phyloP scores from a whole-genome alignment of 352 stramenopile species.

The Globisporangium megalacanthum region DNA sequence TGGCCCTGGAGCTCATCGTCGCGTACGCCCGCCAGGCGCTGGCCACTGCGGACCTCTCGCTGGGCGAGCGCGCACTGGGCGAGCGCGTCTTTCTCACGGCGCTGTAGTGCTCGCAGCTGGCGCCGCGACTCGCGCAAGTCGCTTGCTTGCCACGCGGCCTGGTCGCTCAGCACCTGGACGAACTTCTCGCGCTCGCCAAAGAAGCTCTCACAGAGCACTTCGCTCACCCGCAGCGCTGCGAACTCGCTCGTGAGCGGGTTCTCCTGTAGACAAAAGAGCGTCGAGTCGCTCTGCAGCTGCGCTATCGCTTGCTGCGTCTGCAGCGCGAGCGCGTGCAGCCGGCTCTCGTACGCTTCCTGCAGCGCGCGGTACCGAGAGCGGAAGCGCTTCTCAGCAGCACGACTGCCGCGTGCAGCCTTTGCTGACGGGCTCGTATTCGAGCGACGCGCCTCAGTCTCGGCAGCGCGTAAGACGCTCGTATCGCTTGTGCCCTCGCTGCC shows the following conservation, averaged over 20 bases:
- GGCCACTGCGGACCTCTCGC: conserved; percentile 29
- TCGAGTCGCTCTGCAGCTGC: conserved; percentile 53
- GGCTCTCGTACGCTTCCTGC: conserved; percentile 67
- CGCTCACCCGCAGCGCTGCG: conserved; percentile 40
- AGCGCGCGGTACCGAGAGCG: conserved; percentile 58
- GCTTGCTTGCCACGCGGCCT: conserved; percentile 66
- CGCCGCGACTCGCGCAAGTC: conserved; percentile 49
- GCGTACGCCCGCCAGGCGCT: conserved; percentile 37
- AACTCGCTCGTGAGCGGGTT: conserved; percentile 64
- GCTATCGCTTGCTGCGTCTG: conserved; percentile 46
- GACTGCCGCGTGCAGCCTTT: not conserved
- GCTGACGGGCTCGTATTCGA: conserved; percentile 1
- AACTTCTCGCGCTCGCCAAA: conserved; percentile 66
- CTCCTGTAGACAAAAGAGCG: conserved; percentile 59
- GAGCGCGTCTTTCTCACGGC: conserved; percentile 32
- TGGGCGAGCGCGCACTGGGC: conserved; percentile 38
- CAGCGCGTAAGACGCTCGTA: not conserved
- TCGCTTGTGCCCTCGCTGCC: conserved; percentile 10
- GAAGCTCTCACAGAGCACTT: conserved; percentile 70
- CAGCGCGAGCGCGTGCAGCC: conserved; percentile 45
- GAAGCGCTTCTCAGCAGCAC: conserved; percentile 63
- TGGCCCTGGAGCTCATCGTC: conserved; percentile 41
- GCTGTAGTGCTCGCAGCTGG: conserved; percentile 33
- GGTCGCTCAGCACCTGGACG: conserved; percentile 59
- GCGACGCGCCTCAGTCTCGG: conserved; percentile 9